Percentiles rank a stretch among this genome's conserved stretches.
Evolutionary conservation across 768 basidiomycete genomes (phyloP).

Genomic region (Boletus speciosus): DNA sequence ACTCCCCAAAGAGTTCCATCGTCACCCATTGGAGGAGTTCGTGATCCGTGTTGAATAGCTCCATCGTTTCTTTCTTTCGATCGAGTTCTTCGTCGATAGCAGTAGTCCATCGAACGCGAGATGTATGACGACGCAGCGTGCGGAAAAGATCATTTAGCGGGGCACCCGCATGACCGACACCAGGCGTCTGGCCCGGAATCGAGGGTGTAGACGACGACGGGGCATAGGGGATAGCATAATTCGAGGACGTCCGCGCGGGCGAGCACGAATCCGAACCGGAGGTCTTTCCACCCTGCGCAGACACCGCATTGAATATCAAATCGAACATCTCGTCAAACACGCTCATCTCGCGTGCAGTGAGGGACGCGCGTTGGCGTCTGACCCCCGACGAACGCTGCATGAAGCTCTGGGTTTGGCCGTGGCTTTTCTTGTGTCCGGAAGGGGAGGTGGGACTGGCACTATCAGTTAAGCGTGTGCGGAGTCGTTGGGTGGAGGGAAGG

Average conservation of each 20-base stretch:
- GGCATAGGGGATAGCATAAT: not conserved
- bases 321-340: constrained; percentile 74
- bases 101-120: constrained; percentile 47
- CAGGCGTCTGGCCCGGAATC: constrained; percentile 6
- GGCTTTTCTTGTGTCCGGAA: not conserved
- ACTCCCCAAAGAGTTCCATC: constrained; percentile 64
- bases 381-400: constrained; percentile 11
- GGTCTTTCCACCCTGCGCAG: constrained; percentile 28
- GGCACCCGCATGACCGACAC: constrained; percentile 13
- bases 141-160: constrained; percentile 50
- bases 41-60: constrained; percentile 62
- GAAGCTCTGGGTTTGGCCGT: not conserved
- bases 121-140: constrained; percentile 51
- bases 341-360: constrained; percentile 64
- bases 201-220: not conserved
- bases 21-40: constrained; percentile 73
- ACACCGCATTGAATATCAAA: constrained; percentile 59
- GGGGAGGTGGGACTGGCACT: not conserved
- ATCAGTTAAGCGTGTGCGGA: constrained; percentile 10
- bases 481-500: constrained; percentile 16
- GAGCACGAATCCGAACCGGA: not conserved
- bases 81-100: constrained; percentile 57
- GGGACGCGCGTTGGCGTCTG: constrained; percentile 45
- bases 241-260: not conserved
- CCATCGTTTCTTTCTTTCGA: constrained; percentile 69